Evolutionary conservation across 208 protist species (phyloP).

Genomic region (Acanthamoeba culbertsoni): DNA sequence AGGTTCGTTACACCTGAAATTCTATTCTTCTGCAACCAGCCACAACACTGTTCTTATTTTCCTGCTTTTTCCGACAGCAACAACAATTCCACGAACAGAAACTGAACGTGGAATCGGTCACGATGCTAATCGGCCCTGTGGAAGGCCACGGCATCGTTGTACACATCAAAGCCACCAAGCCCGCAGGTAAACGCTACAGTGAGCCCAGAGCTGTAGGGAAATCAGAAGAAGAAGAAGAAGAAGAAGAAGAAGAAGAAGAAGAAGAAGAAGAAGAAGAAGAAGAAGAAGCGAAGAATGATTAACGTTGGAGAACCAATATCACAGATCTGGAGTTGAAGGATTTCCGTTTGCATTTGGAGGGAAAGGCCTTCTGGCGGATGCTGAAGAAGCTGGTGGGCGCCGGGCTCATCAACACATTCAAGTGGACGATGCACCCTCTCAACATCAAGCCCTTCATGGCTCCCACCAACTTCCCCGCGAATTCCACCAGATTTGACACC

Average conservation of each 20-base stretch:
- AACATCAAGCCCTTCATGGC: constrained; percentile 3
- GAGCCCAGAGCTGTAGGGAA: too few relatives aligned
- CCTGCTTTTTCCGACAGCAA: background rate
- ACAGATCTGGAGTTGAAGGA: constrained; percentile 8
- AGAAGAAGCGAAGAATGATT: too few relatives aligned
- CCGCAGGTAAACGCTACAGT: too few relatives aligned
- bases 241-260: too few relatives aligned
- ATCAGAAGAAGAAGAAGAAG: too few relatives aligned
- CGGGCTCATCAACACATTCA: background rate
- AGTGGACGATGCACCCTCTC: background rate
- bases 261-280: too few relatives aligned
- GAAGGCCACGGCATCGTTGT: constrained; percentile 2
- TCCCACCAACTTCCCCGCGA: background rate
- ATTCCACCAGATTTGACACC: background rate
- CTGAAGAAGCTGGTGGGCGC: background rate
- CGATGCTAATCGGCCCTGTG: background rate
- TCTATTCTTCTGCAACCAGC: background rate
- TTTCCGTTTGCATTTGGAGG: background rate
- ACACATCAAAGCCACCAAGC: background rate
- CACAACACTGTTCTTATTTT: too few relatives aligned
- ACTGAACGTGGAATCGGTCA: background rate
- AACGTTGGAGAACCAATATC: too few relatives aligned
- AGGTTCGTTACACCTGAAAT: background rate
- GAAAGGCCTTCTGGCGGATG: background rate
- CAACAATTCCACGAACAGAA: background rate